Evolutionary conservation across 495 filamentous ascomycete species (phyloP), one percentile per base, ranked within the genome.

Genomic region (Neurospora sp.): DNA sequence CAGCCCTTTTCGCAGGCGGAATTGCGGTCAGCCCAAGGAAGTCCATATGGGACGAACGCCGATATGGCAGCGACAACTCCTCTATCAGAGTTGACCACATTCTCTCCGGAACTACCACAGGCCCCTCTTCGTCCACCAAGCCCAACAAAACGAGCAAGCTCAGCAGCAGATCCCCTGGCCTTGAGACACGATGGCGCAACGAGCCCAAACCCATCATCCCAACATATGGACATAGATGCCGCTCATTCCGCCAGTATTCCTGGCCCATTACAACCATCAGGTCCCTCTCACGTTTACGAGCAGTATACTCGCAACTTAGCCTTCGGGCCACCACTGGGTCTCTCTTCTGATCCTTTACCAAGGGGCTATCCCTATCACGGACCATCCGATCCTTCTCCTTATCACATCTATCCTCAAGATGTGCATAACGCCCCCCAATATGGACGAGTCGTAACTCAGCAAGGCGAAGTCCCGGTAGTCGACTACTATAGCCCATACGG

Each of bases 331-430:
- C 53, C 53, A 27, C 22, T 14, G 22, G 53, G 27, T 35, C 53
- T 66, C 27, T 66, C 53, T 66, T 66, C 53, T 9, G 53, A 66
- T 37, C 31, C 53, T 66, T 35, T 66, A 66, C 1, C 53, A 66
- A 31, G 53, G 3, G 53, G 53, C 2, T 66, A 66, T 66, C 87
- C 90, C 6, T 88, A 91, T 68, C 84, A 83, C 27, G 90, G 90
- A 14, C 85, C 89, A 2, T 85, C 82, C 41, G 89, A 90, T n/a
- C 93, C 93, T n/a, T 91, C 91, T 76, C 93, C 94, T 0, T 97
- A 97, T 79, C 88, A 88, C 46, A 90, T 96, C 89, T 97, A 96
- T 77, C 83, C 90, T 3, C 94, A 96, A 73, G 91, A 90, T 76
- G 91, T 90, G 22, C 53, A 66, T 18, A 18, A 66, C 53, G 22